Conservation (phyloP, 176 grass and related monocot species). For the Juncus effusus region DNA sequence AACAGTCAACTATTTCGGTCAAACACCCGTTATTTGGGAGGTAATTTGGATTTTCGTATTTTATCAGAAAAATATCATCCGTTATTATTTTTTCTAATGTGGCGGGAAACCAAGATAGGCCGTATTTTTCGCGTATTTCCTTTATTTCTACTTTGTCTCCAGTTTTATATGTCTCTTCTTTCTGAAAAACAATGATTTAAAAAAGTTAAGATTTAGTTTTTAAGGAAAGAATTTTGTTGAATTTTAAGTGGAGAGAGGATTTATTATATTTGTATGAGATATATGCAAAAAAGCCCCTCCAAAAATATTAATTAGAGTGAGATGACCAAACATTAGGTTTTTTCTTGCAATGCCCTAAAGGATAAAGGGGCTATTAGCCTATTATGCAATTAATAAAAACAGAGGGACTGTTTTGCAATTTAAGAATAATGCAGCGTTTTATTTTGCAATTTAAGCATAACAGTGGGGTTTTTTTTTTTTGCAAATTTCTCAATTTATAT, state of each 20-base stretch:
- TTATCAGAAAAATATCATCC: background rate
- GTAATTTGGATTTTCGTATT: conserved; percentile 7
- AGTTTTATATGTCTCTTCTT: conserved; percentile 2
- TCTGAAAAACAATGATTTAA: background rate
- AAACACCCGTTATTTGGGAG: background rate
- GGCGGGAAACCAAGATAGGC: conserved; percentile 23
- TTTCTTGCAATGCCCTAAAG: too few relatives aligned
- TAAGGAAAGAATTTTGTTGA: background rate
- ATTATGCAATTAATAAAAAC: too few relatives aligned
- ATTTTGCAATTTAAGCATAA: too few relatives aligned
- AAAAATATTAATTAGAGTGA: background rate
- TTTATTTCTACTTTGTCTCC: conserved; percentile 25
- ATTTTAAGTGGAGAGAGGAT: too few relatives aligned
- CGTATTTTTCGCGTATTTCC: conserved; percentile 11
- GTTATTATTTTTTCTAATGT: conserved; percentile 6
- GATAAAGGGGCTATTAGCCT: too few relatives aligned
- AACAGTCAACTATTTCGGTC: conserved; percentile 24
- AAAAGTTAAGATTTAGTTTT: background rate
- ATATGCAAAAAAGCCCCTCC: background rate
- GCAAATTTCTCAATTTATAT: background rate
- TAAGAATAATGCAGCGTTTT: too few relatives aligned
- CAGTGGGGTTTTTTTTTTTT: too few relatives aligned
- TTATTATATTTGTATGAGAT: background rate
- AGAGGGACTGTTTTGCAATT: too few relatives aligned
- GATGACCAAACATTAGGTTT: too few relatives aligned